phyloP scores from a whole-genome alignment of 148 eudicot species.

The Spergularia marina region DNA sequence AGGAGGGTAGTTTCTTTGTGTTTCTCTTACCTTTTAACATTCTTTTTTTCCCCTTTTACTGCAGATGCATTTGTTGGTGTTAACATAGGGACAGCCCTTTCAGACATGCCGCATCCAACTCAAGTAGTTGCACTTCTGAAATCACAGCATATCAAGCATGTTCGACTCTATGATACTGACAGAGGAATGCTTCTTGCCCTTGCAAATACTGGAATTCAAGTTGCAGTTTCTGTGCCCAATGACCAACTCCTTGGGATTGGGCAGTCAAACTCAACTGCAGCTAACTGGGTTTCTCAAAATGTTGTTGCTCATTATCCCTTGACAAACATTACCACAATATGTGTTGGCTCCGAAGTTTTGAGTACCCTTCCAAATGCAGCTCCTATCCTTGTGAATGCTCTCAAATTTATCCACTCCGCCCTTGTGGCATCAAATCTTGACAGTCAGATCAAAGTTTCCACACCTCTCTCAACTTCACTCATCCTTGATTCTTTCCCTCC shows the following conservation, averaged over 20 bases:
- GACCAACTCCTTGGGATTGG: conserved; percentile 77
- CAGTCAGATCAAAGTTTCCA: conserved; percentile 65
- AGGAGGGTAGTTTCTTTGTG: no score
- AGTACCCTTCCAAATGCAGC: conserved; percentile 63
- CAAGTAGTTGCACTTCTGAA: conserved; percentile 85
- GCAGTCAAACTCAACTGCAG: conserved; percentile 81
- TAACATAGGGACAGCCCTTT: conserved; percentile 74
- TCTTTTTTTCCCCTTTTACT: neutral
- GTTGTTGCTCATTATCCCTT: conserved; percentile 75
- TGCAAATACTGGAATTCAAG: conserved; percentile 72
- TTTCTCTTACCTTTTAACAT: neutral
- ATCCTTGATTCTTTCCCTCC: conserved; percentile 89
- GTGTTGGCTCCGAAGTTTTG: conserved; percentile 82
- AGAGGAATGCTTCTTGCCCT: conserved; percentile 77
- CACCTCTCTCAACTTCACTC: conserved; percentile 62
- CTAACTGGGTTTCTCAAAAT: conserved; percentile 81
- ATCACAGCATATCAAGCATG: conserved; percentile 66
- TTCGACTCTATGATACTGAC: conserved; percentile 69
- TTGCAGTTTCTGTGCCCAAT: conserved; percentile 63
- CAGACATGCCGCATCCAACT: conserved; percentile 90
- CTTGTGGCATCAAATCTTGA: conserved; percentile 75
- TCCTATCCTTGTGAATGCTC: conserved; percentile 53
- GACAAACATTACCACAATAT: conserved; percentile 74
- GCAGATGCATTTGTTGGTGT: conserved; percentile 81
- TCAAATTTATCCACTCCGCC: conserved; percentile 66